Evolutionary conservation across 164 flowering plant species (phyloP), one percentile per base, ranked within the genome.

Genomic region (Aristolochia contorta): DNA sequence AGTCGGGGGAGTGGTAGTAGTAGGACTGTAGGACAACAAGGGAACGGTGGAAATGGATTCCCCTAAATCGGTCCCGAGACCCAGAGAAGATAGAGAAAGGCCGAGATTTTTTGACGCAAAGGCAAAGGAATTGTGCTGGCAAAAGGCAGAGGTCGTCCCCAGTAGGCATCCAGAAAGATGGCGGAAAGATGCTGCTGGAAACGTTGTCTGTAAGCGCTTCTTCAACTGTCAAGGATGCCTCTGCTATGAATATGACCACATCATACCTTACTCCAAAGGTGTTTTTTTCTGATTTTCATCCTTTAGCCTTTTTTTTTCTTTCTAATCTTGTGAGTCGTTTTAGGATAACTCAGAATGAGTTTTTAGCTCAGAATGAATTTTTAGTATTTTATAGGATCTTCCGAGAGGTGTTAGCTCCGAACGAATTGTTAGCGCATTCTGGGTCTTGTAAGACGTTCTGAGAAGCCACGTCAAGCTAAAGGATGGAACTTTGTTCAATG

Each of bases 251-350:
- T 94, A 91, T 68, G 99, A 91, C 66, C 99, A 94, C 74, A 84
- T 89, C 69, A 53, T 91, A 21, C 99, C 99, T n/a, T 94, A 59
- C 73, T 94, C 99, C 67, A 91, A 87, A 88, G 99, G 99, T 90
- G 16, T 15, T 8, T 27, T 32, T 20, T 2, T 27, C 30, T 27
- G 5, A 27, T 27, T 27, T 27, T 27, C 30, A 27, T 27, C 25
- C 12, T 43, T 18, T 62, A 60, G 32, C 51, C 49, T 45, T 62
- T 51, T 45, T 62, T 51, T 25, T 43, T 12, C 22, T 59, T 58
- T 20, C 25, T 21, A 23, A 46, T 23, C 24, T 16, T 43, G 27
- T 46, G 54, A 20, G 20, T 37, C 5, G 45, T 8, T 53, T 43
- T 12, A 27, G 12, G 15, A 47, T 15, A 47, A 4, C n/a, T 47